Base-by-base conservation (phyloP, 176 grass and related monocot genomes). In the Zea luxurians region DNA sequence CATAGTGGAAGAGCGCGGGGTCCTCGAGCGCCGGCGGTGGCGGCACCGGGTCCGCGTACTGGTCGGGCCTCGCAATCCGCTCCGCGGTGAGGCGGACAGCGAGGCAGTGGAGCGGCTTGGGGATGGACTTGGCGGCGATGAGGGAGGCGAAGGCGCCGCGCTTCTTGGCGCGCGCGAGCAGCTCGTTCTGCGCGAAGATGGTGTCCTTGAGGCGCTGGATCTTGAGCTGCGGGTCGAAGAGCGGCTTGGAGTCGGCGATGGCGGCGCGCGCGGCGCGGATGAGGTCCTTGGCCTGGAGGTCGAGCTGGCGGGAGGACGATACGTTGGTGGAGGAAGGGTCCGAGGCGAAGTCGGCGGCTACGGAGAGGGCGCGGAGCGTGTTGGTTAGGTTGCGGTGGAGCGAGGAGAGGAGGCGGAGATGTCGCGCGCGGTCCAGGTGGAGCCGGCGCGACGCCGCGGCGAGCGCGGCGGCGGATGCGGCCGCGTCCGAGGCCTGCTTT, bases 101-200 rank as follows among this genome's bases (percentile, higher is more conserved):
- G 82, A 99, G 92, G 83, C 96, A 99, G 86, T 99, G 96, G 68
- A 99, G 96, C 42, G 85, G 89, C 67, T 84, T 94, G 34, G 96
- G 92, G 78, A 99, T 99, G 83, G 96, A 99, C 61, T 99, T 99
- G 63, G 96, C 96, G 15, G 96, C 96, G 80, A 99, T 99, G 74
- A 99, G 92, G 10, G 89, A 92, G 37, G 96, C 91, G 84, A 99
- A 99, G 15, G 96, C 96, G 0, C 96, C 96, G 4, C 86, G 90
- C 83, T 93, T 99, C 88, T 95, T 99, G 12, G 96, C 92, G 71
- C 93, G 72, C 20, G 88, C 88, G 48, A 99, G 89, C 67, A 92
- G 86, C 85, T 99, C 96, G 49, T 99, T 99, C 48, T 63, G 90
- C 37, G 86, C 90, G 81, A 99, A 99, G 70, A 99, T 99, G 55